Conservation (phyloP, 2,329 filamentous ascomycete genomes). For the Fusarium fujikuroi region DNA sequence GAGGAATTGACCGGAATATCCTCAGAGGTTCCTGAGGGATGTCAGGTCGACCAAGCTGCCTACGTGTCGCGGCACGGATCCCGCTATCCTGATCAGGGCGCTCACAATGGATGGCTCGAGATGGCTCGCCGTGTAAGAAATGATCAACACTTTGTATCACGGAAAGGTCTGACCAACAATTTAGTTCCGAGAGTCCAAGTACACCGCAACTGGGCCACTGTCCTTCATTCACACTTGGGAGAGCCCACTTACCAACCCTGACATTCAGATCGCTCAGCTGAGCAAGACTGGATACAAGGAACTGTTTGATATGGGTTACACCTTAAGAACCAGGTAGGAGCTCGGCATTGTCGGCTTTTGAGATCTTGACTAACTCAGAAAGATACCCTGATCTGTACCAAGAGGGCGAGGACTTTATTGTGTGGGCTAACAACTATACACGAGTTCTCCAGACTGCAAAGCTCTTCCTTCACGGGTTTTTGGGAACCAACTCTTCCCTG, state of each 20-base stretch:
- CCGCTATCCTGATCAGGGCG: slow-evolving; percentile 69
- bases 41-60: slow-evolving; percentile 68
- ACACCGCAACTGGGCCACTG: slow-evolving; percentile 63
- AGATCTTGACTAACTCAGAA: background rate
- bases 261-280: slow-evolving; percentile 66
- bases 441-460: slow-evolving; percentile 71
- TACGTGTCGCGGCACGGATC: slow-evolving; percentile 71
- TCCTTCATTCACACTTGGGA: slow-evolving; percentile 69
- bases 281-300: slow-evolving; percentile 73
- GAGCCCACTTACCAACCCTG: slow-evolving; percentile 65
- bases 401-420: slow-evolving; percentile 62
- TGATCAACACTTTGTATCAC: accelerated
- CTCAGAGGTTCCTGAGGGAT: slow-evolving; percentile 63
- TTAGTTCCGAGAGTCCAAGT: slow-evolving; percentile 64
- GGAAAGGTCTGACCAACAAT: background rate
- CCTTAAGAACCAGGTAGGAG: slow-evolving; percentile 56
- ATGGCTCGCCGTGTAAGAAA: slow-evolving; percentile 55
- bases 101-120: slow-evolving; percentile 66
- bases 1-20: slow-evolving; percentile 67
- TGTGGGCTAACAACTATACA: slow-evolving; percentile 75
- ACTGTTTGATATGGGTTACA: slow-evolving; percentile 65
- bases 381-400: slow-evolving; percentile 62
- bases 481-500: slow-evolving; percentile 64
- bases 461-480: slow-evolving; percentile 69
- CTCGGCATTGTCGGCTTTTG: accelerated